Base-by-base conservation (phyloP, 352 stramenopile genomes). In the Phytophthora citricola region DNA sequence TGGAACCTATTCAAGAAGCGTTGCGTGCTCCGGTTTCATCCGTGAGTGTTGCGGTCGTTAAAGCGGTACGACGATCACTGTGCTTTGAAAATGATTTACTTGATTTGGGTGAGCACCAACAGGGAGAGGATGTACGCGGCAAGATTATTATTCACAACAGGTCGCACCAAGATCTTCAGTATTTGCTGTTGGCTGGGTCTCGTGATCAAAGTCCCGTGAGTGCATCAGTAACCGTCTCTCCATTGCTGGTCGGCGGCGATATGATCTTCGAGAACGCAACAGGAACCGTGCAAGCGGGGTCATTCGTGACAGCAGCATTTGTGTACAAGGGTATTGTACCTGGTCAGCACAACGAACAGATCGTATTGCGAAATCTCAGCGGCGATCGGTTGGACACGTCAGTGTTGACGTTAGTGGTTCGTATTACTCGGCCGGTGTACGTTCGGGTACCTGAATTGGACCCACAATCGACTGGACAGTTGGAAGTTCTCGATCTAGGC, bases 401-500 rank as follows among this genome's bases (percentile, higher is more conserved):
- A 14, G 69, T 82, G 5, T 61, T 95, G 32, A 91, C 75, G 24
- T 57, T 96, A 9, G 77, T 65, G 8, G 71, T 91, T 51, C 83
- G 82, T 12, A 76, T 96, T 43, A 90, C 84, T 5, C 73, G 87
- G 10, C 89, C 89, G 26, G 87, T 96, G 1, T 95, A 95, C 59
- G 85, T 96, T 32, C 79, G 87, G 4, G 84, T 96, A 39, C 89
- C 87, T 14, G 87, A 94, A 53, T 69, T 96, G 41, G 89, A 96
- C 54, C 79, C 76, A 15, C 80, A 92, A 58, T 71, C 78, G 10
- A 96, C 87, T 1, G 89, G 89, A 1, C 82, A 84, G 7, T 63
- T 96, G 11, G 71, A 93, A 15, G 72, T 94, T 51, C 61, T 96
- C 6, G 75, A 96, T 58, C 50, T 96, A 32, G 89, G 89, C 0